phyloP scores from a whole-genome alignment of 306 rosid species.

The Pterocarpus macrocarpus region DNA sequence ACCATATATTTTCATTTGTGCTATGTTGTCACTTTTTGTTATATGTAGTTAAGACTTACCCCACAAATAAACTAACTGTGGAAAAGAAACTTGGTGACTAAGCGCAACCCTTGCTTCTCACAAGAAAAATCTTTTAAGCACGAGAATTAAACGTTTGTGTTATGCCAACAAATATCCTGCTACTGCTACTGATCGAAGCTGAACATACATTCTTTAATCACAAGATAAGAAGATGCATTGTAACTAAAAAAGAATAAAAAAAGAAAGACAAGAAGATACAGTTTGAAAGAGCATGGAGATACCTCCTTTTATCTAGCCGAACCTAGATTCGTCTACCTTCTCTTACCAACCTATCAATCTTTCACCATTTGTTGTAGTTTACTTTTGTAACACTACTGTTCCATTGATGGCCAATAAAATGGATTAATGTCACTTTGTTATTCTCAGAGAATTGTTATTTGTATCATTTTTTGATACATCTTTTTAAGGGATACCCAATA shows the following conservation, averaged over 20 bases:
- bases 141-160: slow-evolving; percentile 11
- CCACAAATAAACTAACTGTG: neutral
- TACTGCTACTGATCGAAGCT: neutral
- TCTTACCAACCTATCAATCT: neutral
- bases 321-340: slow-evolving; percentile 27
- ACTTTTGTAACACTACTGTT: neutral
- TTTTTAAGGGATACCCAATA: too few species aligned
- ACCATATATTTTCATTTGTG: slow-evolving; percentile 1
- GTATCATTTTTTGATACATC: too few species aligned
- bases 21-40: slow-evolving; percentile 38
- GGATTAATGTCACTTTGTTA: too few species aligned
- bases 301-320: slow-evolving; percentile 18
- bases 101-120: neutral
- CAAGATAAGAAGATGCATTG: slow-evolving; percentile 33
- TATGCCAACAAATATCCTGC: slow-evolving; percentile 27
- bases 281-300: neutral
- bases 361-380: neutral
- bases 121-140: neutral
- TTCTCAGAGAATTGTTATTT: too few species aligned
- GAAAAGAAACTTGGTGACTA: slow-evolving; percentile 25
- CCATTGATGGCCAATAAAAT: neutral
- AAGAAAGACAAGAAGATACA: neutral
- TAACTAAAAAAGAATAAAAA: neutral
- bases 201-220: neutral
- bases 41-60: slow-evolving; percentile 14